Evolutionary conservation across 2,329 filamentous ascomycete genomes (phyloP), one percentile per base, ranked within the genome.

Genomic region (Neophaeococcomyces mojaviensis): DNA sequence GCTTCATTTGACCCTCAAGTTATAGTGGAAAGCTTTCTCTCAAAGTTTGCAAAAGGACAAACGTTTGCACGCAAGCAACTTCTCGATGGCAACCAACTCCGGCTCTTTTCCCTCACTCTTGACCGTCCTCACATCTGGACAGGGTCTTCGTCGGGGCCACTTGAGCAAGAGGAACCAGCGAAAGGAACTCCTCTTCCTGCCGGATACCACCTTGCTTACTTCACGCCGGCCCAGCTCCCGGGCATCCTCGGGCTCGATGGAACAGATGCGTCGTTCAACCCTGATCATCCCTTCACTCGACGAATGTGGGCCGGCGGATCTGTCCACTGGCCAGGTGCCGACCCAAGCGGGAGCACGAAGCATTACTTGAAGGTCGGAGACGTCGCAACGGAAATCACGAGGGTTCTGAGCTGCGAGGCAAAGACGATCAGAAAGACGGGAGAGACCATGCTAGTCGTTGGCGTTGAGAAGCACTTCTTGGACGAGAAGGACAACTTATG

Each of bases 261-360:
- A 12, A 80, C 76, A 0, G 80, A 84, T 61, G 63, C 58, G 1
- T 73, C 73, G 0, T 82, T 78, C 58, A 83, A 81, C 53, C 73
- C 79, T 0, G 69, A 76, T 0, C 50, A 63, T 2, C 79, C 79
- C 0, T 84, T 82, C 47, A 80, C 77, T 2, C 63, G 79, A 24
- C 69, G 80, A 10, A 83, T 84, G 80, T 84, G 81, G 81, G 80
- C 80, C 0, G 80, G 79, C 1, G 81, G 81, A 0, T 66, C 69
- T 46, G 76, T 83, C 61, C 58, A 60, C 12, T 81, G 78, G 77
- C 56, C 66, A 1, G 56, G 54, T 4, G 53, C 54, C 10, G 49
- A 51, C 39, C 51, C 51, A 2, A 35, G 37, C 16, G 9, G 18
- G 10, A 40, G 35, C n/a, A n/a, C 31, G 26, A 59, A 64, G 10